Evolutionary conservation across 495 filamentous ascomycete genomes (phyloP), one percentile per base, ranked within the genome.

Genomic region (Penicillium roqueforti): DNA sequence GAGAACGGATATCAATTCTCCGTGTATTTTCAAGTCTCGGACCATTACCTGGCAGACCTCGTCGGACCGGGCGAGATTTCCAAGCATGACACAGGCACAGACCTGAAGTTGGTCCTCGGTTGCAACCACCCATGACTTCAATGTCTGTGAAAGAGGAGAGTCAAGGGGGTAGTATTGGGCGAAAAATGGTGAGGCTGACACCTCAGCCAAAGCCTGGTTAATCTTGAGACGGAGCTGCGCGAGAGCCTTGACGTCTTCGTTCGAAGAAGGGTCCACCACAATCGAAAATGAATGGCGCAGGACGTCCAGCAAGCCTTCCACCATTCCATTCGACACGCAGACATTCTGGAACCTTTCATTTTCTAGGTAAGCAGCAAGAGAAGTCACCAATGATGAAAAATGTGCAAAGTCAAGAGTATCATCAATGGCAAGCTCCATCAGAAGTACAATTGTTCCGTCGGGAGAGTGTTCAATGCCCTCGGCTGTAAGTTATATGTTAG

Each of bases 61-160:
- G 58, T 91, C 87, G 1, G 85, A 87, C 54, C 87, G 83, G 38
- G 83, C 80, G n/a, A 92, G 60, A 61, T 92, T 93, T 19, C 89
- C 89, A 6, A 92, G 79, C 54, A 87, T 79, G 16, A 92, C 71
- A 61, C 87, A 92, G 14, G 87, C 83, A 28, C 85, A 85, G n/a
- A 86, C 79, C 57, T 85, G 85, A 1, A 91, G 77, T 42, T 86
- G 76, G 4, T 79, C 70, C 42, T 83, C 75, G 0, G 63, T 63
- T 28, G 65, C 67, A 25, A 63, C 51, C 13, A 85, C 66, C 82
- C 82, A 86, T 11, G 69, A 64, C 31, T 74, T 74, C n/a, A 91
- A 66, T 38, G 75, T 83, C 32, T 68, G 55, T 5, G 80, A 62
- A 22, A 87, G 61, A 5, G 68, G 58, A 3, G 75, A 72, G 5